These are phyloP conservation scores for Vitis labrusca DNA, from an alignment of 164 flowering plant genomes.

Conservation along the genomic window DNA sequence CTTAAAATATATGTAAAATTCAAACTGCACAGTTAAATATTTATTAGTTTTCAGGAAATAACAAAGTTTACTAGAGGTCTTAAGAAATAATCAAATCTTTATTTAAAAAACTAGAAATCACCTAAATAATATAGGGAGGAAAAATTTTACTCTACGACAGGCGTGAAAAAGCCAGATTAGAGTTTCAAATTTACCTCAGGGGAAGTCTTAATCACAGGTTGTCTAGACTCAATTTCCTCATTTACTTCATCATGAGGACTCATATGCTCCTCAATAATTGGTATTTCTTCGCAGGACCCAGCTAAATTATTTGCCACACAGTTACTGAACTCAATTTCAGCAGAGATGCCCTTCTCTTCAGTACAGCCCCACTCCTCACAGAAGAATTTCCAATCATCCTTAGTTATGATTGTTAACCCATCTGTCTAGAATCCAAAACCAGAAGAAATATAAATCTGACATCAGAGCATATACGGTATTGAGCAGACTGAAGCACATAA, in stretches of 20 bases:
- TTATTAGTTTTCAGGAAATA: too few species aligned
- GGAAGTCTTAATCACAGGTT: constrained; percentile 50
- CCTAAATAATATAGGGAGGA: too few species aligned
- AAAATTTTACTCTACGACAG: not conserved
- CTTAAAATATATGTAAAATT: too few species aligned
- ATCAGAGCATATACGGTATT: constrained; percentile 2
- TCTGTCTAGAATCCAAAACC: constrained; percentile 64
- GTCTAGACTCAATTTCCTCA: constrained; percentile 38
- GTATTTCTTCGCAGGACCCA: constrained; percentile 41
- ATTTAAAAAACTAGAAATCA: too few species aligned
- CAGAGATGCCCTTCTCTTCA: constrained; percentile 55
- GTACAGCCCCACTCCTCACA: constrained; percentile 87
- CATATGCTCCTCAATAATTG: constrained; percentile 38
- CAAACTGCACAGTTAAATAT: too few species aligned
- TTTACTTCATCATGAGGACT: constrained; percentile 36
- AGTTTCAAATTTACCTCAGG: constrained; percentile 61
- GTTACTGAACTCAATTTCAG: constrained; percentile 47
- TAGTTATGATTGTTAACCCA: constrained; percentile 65
- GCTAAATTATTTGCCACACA: constrained; percentile 21
- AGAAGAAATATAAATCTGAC: constrained; percentile 3
- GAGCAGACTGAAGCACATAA: not conserved
- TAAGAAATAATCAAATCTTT: too few species aligned
- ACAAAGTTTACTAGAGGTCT: too few species aligned
- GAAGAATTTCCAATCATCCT: constrained; percentile 82
- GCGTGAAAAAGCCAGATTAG: not conserved